Base-by-base conservation (phyloP, 2,329 filamentous ascomycete species). In the Neopestalotiopsis sp. region DNA sequence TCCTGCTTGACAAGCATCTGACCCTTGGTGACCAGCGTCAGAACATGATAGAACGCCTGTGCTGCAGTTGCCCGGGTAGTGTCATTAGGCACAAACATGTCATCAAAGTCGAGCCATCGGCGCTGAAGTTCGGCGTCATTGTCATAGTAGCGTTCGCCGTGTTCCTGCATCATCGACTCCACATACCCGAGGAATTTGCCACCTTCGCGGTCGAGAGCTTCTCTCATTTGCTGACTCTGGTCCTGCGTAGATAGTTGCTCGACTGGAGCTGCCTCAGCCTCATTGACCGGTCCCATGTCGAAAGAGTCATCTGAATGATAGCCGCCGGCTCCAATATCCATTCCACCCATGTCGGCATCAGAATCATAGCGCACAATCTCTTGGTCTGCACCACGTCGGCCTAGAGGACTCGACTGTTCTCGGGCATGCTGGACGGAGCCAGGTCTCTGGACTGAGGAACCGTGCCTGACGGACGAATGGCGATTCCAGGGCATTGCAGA, bases 21-120 rank as follows among this genome's bases (percentile, higher is more conserved):
- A 1, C 86, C 86, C 79, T 90, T 93, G 2, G 89, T 94, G 5
- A 89, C 90, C 58, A 96, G 85, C 12, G 87, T 85, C 14, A 97
- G 86, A 2, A 93, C 85, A 77, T 96, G 92, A 81, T 92, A 89
- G 76, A 94, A 91, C 0, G 90, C 93, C 77, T 94, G 92, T 2
- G 92, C 90, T 9, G 91, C 92, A 13, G 94, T 89, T 38, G 88
- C 82, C 45, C 83, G 86, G 38, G 87, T 89, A 57, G 82, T 81
- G 61, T 83, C 80, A 10, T 76, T 76, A 0, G 89, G 86, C n/a
- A 88, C 84, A 59, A 96, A 88, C 10, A 97, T 81, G 63, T 89
- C 82, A 61, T 91, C 88, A 75, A 98, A 97, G 0, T 86, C 81
- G 57, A 96, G 82, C 80, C 85, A 89, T 17, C 76, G 79, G 12